These are phyloP conservation scores for Solanum tarapatanum DNA, from an alignment of 257 asterid genomes.

Conservation along the genomic window DNA sequence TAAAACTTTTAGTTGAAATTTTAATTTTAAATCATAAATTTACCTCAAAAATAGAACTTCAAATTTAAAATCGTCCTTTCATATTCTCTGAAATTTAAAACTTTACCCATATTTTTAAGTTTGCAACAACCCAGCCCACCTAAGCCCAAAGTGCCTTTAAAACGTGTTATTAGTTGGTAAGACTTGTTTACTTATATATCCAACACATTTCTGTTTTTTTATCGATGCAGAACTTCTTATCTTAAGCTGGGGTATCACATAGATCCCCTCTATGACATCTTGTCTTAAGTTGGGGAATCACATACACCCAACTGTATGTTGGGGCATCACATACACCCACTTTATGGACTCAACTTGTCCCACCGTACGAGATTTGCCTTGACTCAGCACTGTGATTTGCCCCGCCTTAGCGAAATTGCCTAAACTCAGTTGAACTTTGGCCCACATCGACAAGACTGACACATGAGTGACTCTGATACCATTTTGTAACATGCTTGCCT, in stretches of 20 bases:
- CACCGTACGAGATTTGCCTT: neutral
- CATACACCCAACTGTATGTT: too few relatives aligned
- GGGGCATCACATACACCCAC: neutral
- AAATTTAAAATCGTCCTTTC: neutral
- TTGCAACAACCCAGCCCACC: neutral
- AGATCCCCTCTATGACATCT: neutral
- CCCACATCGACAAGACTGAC: too few relatives aligned
- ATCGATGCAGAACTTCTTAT: neutral
- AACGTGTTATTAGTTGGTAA: too few relatives aligned
- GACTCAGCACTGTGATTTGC: neutral
- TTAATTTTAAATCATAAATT: neutral
- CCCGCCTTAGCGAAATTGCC: too few relatives aligned
- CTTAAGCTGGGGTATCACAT: neutral
- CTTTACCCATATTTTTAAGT: neutral
- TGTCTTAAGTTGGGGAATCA: too few relatives aligned
- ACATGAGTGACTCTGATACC: neutral
- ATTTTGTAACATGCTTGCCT: accelerated
- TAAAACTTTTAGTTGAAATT: neutral
- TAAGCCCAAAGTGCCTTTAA: neutral
- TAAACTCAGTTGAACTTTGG: neutral
- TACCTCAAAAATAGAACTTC: neutral
- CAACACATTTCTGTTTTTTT: too few relatives aligned
- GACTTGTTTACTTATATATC: too few relatives aligned
- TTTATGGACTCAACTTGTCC: neutral
- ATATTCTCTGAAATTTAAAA: neutral